Percentiles rank a stretch among this genome's conserved stretches.
These are phyloP conservation scores for Pythium volutum DNA, from an alignment of 352 stramenopile species.

Conservation along the genomic window DNA sequence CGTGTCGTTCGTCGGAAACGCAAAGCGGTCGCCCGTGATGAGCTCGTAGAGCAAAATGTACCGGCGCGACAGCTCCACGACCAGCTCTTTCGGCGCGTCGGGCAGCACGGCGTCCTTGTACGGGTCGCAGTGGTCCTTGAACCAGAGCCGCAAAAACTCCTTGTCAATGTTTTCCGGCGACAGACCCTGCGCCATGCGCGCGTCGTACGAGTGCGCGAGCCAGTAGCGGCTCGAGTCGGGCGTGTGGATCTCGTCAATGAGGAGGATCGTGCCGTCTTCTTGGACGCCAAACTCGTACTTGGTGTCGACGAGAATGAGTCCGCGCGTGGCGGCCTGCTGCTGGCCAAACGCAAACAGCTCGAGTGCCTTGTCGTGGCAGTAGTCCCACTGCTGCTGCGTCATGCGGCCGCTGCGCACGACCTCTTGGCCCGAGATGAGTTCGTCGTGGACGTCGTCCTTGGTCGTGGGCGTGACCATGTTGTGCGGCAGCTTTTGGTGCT, in stretches of 20 bases:
- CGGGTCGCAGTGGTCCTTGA: constrained; percentile 96
- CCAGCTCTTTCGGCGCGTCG: constrained; percentile 94
- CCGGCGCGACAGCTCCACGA: constrained; percentile 93
- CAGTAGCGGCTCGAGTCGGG: constrained; percentile 97
- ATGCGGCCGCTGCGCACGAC: constrained; percentile 94
- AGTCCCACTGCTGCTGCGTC: constrained; percentile 96
- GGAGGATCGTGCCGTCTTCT: constrained; percentile 89
- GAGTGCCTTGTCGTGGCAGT: constrained; percentile 91
- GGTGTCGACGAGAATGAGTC: constrained; percentile 98
- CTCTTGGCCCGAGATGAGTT: constrained; percentile 94
- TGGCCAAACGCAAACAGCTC: constrained; percentile 93
- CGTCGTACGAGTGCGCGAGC: constrained; percentile 89
- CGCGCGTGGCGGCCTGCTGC: constrained; percentile 85
- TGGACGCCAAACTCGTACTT: constrained; percentile 92
- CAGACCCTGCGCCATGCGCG: constrained; percentile 78
- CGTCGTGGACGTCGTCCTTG: constrained; percentile 97
- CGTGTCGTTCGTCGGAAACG: constrained; percentile 56
- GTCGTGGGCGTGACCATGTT: constrained; percentile 98
- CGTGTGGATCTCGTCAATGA: constrained; percentile 99
- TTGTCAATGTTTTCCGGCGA: constrained; percentile 99
- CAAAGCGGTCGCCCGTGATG: constrained; percentile 96
- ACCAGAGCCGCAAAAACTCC: constrained; percentile 99
- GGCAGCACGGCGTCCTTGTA: constrained; percentile 96
- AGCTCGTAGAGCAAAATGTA: constrained; percentile 99
- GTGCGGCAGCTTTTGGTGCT: constrained; percentile 95